phyloP scores from a whole-genome alignment of 495 filamentous ascomycete species.

The Penicillium samsonianum region DNA sequence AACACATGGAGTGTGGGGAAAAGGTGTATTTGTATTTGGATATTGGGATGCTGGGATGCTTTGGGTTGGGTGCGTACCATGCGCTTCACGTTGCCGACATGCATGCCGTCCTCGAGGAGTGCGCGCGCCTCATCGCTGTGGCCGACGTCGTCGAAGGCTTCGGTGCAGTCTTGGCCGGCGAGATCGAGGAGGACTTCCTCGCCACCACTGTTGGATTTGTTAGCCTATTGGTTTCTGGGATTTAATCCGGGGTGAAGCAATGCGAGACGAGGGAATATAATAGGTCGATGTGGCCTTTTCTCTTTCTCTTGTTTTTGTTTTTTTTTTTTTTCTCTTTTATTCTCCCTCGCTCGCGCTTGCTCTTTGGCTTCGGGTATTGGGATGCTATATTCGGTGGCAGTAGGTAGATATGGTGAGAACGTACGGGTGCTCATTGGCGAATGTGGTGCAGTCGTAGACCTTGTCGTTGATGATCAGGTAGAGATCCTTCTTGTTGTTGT shows the following conservation, averaged over 20 bases:
- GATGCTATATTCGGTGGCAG: not conserved
- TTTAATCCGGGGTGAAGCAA: not conserved
- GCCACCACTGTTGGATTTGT: conserved; percentile 68
- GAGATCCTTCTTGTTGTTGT: conserved; percentile 95
- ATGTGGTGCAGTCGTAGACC: conserved; percentile 85
- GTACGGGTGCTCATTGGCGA: conserved; percentile 99
- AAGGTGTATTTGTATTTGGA: no score
- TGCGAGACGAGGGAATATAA: not conserved
- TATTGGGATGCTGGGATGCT: not conserved
- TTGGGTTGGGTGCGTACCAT: conserved; percentile 56
- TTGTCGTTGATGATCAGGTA: conserved; percentile 93
- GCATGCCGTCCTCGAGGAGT: conserved; percentile 74
- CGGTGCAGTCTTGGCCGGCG: conserved; percentile 92
- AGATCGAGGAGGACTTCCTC: conserved; percentile 98
- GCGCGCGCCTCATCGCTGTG: conserved; percentile 98
- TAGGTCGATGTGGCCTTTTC: not conserved
- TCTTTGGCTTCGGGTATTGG: not conserved
- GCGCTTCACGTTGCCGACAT: conserved; percentile 82
- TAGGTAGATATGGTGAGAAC: conserved; percentile 39
- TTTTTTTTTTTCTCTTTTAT: not conserved
- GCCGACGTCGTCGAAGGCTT: conserved; percentile 99
- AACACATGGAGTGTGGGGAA: not conserved
- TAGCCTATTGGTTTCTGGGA: conserved; percentile 4
- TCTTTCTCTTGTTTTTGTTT: not conserved
- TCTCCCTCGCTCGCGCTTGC: not conserved